Conservation (phyloP, 257 asterid species). For the Solanum dulcamara region DNA sequence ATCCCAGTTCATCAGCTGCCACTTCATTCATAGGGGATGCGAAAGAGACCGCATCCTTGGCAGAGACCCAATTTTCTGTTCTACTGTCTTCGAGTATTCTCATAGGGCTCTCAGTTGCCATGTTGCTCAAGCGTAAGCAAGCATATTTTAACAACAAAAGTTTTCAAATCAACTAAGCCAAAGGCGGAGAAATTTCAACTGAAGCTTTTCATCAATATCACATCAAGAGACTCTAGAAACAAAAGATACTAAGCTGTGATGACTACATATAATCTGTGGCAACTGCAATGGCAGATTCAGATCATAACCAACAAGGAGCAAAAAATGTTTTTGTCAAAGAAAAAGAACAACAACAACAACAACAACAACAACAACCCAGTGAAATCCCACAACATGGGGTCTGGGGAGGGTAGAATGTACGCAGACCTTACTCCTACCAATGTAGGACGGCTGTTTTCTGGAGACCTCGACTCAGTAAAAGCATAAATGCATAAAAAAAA, state of each 20-base stretch:
- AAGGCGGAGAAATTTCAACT: background rate
- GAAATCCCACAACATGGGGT: no score
- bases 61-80: slow-evolving; percentile 50
- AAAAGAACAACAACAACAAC: no score
- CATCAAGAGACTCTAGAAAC: background rate
- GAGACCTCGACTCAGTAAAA: no score
- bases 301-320: background rate
- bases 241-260: background rate
- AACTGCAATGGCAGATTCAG: background rate
- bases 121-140: slow-evolving; percentile 5
- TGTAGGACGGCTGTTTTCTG: no score
- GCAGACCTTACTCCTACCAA: no score
- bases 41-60: slow-evolving; percentile 35
- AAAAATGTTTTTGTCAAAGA: background rate
- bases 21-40: slow-evolving; percentile 21
- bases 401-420: no score
- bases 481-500: no score
- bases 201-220: slow-evolving; percentile 3
- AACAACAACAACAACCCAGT: no score
- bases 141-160: slow-evolving; percentile 7
- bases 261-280: background rate
- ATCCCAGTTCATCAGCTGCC: slow-evolving; percentile 58
- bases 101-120: slow-evolving; percentile 87
- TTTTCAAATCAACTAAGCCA: background rate
- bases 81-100: slow-evolving; percentile 47